Conservation (phyloP, 331 rosid species). For the Erythrophleum ivorense region DNA sequence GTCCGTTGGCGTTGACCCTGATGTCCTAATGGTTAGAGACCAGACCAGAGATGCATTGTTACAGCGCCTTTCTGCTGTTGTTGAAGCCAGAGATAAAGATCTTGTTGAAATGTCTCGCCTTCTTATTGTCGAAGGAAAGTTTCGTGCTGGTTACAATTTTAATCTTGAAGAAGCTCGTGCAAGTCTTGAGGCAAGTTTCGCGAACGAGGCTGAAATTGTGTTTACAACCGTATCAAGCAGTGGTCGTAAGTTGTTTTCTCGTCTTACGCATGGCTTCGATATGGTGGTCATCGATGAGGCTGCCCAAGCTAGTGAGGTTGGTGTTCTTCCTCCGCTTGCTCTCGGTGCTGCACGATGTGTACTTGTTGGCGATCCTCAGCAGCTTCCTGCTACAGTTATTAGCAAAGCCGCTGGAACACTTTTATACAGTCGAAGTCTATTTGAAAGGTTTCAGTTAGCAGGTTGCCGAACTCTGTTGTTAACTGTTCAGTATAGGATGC, state of each 20-base stretch:
- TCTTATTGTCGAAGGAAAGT: constrained; percentile 78
- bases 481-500: constrained; percentile 96
- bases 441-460: constrained; percentile 92
- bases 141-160: constrained; percentile 77
- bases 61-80: constrained; percentile 86
- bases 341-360: constrained; percentile 98
- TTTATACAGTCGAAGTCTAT: constrained; percentile 91
- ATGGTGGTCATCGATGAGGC: constrained; percentile 99
- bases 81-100: constrained; percentile 86
- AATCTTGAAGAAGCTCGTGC: constrained; percentile 95
- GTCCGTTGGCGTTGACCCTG: constrained; percentile 96
- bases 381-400: constrained; percentile 96
- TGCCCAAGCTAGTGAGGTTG: constrained; percentile 98
- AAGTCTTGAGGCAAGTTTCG: constrained; percentile 96
- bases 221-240: constrained; percentile 96
- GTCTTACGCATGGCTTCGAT: constrained; percentile 96
- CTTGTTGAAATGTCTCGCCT: constrained; percentile 94
- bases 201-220: constrained; percentile 92
- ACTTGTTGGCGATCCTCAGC: constrained; percentile 98
- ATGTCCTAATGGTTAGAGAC: constrained; percentile 80
- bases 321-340: constrained; percentile 88
- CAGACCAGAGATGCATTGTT: constrained; percentile 86
- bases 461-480: constrained; percentile 94
- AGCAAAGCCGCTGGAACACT: constrained; percentile 98
- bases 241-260: constrained; percentile 93